A percentile compares a stretch with the other conserved stretches of the same genome.
These are phyloP conservation scores for Phytophthora sp. DNA, from an alignment of 352 stramenopile genomes.

Conservation along the genomic window DNA sequence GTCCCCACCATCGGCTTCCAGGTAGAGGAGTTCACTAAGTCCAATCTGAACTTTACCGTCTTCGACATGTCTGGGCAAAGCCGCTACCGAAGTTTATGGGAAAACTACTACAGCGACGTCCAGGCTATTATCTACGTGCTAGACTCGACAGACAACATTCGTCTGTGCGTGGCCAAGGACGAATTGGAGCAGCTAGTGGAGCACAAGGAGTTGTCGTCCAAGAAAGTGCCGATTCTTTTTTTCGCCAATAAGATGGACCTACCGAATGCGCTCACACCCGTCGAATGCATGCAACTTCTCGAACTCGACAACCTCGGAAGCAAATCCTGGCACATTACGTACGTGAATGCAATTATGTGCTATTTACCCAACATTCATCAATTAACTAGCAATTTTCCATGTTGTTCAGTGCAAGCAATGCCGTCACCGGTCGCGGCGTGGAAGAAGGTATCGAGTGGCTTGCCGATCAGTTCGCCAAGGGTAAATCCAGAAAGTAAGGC, in stretches of 20 bases:
- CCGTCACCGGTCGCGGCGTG: constrained; percentile 75
- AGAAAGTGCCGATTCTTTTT: constrained; percentile 83
- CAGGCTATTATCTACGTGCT: constrained; percentile 92
- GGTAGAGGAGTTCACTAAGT: constrained; percentile 90
- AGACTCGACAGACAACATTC: constrained; percentile 86
- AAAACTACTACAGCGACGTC: constrained; percentile 88
- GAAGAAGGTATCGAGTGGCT: constrained; percentile 88
- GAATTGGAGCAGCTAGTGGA: constrained; percentile 86
- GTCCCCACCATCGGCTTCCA: constrained; percentile 91
- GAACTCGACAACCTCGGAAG: constrained; percentile 80
- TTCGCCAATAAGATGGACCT: constrained; percentile 92
- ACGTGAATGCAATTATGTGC: constrained; percentile 22
- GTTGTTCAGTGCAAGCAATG: constrained; percentile 73
- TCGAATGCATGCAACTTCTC: constrained; percentile 84
- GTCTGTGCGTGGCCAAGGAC: constrained; percentile 88
- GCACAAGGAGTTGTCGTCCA: constrained; percentile 77
- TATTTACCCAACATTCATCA: neutral
- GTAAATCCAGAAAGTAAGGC: constrained; percentile 59
- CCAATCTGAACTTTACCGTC: constrained; percentile 92
- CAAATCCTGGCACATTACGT: constrained; percentile 89
- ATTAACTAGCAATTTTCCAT: constrained; percentile 3
- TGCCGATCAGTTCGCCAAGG: constrained; percentile 72
- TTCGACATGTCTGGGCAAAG: constrained; percentile 92
- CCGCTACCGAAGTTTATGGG: constrained; percentile 82
- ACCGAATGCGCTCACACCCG: constrained; percentile 64